These are phyloP conservation scores for Areca catechu DNA, from an alignment of 176 grass and related monocot species.

Conservation along the genomic window DNA sequence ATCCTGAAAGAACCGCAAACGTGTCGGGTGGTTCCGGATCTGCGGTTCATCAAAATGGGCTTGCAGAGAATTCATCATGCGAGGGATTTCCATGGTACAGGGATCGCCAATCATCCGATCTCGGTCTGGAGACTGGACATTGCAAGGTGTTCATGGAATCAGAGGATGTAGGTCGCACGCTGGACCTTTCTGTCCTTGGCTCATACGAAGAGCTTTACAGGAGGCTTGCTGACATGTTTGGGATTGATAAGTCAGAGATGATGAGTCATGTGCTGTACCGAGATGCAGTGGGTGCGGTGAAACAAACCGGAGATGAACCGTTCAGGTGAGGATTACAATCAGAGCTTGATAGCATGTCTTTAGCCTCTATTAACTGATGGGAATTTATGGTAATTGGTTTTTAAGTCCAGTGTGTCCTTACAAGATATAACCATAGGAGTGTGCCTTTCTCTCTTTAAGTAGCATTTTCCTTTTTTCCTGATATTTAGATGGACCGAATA, in stretches of 20 bases:
- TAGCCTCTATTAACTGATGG: too few relatives aligned
- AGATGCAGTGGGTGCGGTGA: conserved; percentile 60
- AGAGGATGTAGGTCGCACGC: conserved; percentile 79
- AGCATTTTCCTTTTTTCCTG: too few relatives aligned
- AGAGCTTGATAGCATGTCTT: too few relatives aligned
- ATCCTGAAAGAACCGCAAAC: conserved; percentile 29
- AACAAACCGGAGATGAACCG: conserved; percentile 80
- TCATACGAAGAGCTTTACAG: conserved; percentile 84
- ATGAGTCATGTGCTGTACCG: conserved; percentile 81
- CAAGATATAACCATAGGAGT: too few relatives aligned
- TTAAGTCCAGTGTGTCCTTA: too few relatives aligned
- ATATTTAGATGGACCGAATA: too few relatives aligned
- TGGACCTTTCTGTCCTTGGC: conserved; percentile 60
- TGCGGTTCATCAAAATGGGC: conserved; percentile 26
- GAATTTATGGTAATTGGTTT: too few relatives aligned
- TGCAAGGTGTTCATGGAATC: conserved; percentile 98
- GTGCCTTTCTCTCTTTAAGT: too few relatives aligned
- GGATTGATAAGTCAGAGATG: conserved; percentile 62
- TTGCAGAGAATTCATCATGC: conserved; percentile 25
- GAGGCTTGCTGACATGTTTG: conserved; percentile 77
- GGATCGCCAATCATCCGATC: conserved; percentile 27
- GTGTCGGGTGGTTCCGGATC: conserved; percentile 34
- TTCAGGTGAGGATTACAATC: conserved; percentile 53
- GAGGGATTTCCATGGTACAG: conserved; percentile 19
- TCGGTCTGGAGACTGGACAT: conserved; percentile 56